Evolutionary conservation across 306 rosid species (phyloP).

Genomic region (Quercus engelmannii): DNA sequence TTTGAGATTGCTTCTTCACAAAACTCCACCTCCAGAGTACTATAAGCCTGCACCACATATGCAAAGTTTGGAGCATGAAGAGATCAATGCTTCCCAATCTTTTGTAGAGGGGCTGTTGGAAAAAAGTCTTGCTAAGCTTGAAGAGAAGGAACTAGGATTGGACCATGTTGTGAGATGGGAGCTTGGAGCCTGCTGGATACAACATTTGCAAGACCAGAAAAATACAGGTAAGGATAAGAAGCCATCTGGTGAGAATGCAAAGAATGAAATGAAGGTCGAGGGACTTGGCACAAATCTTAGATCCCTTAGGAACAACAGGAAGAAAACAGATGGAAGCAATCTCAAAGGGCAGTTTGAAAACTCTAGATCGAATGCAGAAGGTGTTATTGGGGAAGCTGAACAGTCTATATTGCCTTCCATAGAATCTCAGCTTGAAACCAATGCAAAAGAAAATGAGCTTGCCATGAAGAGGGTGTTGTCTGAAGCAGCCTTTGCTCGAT

Average conservation of each 20-base stretch:
- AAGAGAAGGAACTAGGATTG: constrained; percentile 53
- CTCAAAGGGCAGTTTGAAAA: constrained; percentile 43
- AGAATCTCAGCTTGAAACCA: constrained; percentile 48
- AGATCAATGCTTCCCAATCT: constrained; percentile 46
- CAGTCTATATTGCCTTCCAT: constrained; percentile 35
- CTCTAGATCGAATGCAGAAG: constrained; percentile 34
- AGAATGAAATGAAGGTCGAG: constrained; percentile 90
- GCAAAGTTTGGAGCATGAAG: constrained; percentile 55
- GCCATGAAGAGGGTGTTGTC: constrained; percentile 58
- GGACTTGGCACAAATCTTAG: constrained; percentile 94
- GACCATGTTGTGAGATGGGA: constrained; percentile 91
- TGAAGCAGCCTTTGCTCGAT: constrained; percentile 71
- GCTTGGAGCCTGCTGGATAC: constrained; percentile 99
- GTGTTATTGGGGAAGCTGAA: constrained; percentile 49
- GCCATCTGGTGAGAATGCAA: constrained; percentile 57
- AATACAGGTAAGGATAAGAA: constrained; percentile 82
- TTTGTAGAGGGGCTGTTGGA: constrained; percentile 68
- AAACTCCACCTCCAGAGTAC: constrained; percentile 53
- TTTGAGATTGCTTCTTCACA: constrained; percentile 84
- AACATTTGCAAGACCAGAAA: constrained; percentile 95
- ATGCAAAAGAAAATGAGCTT: constrained; percentile 75
- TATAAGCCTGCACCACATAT: constrained; percentile 37
- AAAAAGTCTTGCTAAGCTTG: constrained; percentile 72
- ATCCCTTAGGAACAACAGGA: constrained; percentile 74
- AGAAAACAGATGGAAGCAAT: constrained; percentile 57